These are phyloP conservation scores for Phaeotremella fagi DNA, from an alignment of 768 basidiomycete species.

Conservation along the genomic window DNA sequence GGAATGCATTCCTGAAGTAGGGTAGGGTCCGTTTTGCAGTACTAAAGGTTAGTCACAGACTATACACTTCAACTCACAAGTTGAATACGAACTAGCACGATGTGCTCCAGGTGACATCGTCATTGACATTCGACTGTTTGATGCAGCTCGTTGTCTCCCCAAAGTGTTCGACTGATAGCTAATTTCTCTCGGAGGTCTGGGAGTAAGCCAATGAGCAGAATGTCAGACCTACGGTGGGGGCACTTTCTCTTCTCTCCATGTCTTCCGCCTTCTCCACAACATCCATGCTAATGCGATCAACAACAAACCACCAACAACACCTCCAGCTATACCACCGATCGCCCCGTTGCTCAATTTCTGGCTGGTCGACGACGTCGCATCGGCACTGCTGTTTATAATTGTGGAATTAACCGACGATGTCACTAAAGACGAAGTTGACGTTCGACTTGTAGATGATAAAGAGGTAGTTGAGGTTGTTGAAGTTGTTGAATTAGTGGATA, in stretches of 20 bases:
- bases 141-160: conserved; percentile 2
- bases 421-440: conserved; percentile 42
- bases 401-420: conserved; percentile 56
- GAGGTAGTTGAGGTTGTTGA: conserved; percentile 57
- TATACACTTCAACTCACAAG: conserved; percentile 19
- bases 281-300: conserved; percentile 17
- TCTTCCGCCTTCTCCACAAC: conserved; percentile 18
- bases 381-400: conserved; percentile 51
- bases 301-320: conserved; percentile 28
- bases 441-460: conserved; percentile 25
- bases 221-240: conserved; percentile 32
- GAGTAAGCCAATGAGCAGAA: neutral
- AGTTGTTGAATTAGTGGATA: neutral
- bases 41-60: conserved; percentile 1
- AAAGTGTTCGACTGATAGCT: conserved; percentile 1
- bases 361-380: neutral
- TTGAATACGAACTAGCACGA: conserved; percentile 27
- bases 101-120: conserved; percentile 4
- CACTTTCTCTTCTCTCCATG: conserved; percentile 24
- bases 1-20: conserved; percentile 21
- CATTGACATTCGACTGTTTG: conserved; percentile 8
- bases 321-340: conserved; percentile 44
- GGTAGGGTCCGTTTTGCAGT: conserved; percentile 10
- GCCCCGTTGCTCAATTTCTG: conserved; percentile 25
- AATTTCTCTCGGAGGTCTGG: conserved; percentile 36